A percentile compares a stretch with the other conserved stretches of the same genome.
These are phyloP conservation scores for Scopulariopsis brevicaulis DNA, from an alignment of 2,329 filamentous ascomycete genomes.

Conservation along the genomic window DNA sequence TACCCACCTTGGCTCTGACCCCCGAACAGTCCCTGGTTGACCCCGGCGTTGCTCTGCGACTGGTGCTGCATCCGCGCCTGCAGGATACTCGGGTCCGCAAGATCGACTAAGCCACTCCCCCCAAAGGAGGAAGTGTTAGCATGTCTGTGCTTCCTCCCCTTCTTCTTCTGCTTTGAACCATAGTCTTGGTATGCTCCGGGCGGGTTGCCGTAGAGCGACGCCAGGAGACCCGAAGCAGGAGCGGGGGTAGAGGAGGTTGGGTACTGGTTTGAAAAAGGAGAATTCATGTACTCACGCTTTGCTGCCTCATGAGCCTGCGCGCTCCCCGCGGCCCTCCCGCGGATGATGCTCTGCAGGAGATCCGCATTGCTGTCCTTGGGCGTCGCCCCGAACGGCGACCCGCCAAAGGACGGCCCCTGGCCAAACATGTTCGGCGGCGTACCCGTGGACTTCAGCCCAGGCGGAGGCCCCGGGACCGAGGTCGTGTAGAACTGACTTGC, in stretches of 20 bases:
- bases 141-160: constrained; percentile 99
- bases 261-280: constrained; percentile 83
- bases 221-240: constrained; percentile 84
- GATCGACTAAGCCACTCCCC: constrained; percentile 98
- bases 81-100: constrained; percentile 99
- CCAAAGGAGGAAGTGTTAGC: constrained; percentile 99
- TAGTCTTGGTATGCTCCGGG: constrained; percentile 82
- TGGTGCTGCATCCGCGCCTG: constrained; percentile 93
- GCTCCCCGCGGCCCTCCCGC: constrained; percentile 55
- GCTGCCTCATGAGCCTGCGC: constrained; percentile 69
- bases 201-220: constrained; percentile 82
- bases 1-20: constrained; percentile 93
- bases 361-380: constrained; percentile 57
- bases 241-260: constrained; percentile 71
- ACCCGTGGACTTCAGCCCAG: constrained; percentile 87
- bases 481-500: constrained; percentile 67
- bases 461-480: constrained; percentile 85
- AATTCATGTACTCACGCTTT: constrained; percentile 98
- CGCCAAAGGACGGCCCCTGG: constrained; percentile 75
- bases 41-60: constrained; percentile 69
- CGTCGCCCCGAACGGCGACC: constrained; percentile 52
- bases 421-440: constrained; percentile 94
- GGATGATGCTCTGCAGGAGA: constrained; percentile 71
- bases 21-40: constrained; percentile 82
- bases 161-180: constrained; percentile 98